A percentile compares a stretch with the other conserved stretches of the same genome.
Conservation (phyloP, 2,329 filamentous ascomycete species). For the Colletotrichum acutatum region DNA sequence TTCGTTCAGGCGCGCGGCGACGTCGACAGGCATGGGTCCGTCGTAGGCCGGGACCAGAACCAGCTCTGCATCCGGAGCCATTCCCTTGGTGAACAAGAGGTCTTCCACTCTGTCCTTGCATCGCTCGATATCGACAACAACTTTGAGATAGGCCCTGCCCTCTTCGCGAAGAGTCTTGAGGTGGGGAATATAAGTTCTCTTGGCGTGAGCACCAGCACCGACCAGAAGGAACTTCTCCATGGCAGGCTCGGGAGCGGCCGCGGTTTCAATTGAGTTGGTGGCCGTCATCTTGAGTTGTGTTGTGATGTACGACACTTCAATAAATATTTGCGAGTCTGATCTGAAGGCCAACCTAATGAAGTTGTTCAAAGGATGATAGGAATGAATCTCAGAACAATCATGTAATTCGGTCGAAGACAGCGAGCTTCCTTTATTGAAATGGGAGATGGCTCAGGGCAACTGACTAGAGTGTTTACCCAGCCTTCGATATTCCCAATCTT, state of each 20-base stretch:
- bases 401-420: background rate
- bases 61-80: slow-evolving; percentile 3
- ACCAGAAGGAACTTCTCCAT: background rate
- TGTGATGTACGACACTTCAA: background rate
- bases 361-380: background rate
- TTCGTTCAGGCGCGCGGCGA: background rate
- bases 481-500: background rate
- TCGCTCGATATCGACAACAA: background rate
- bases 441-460: background rate
- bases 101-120: background rate
- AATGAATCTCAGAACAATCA: background rate
- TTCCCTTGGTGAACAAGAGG: background rate
- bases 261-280: background rate
- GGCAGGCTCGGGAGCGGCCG: background rate
- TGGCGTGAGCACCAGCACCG: background rate
- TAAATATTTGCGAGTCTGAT: background rate
- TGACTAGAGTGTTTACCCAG: background rate
- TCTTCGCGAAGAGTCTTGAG: background rate
- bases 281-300: background rate
- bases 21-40: background rate
- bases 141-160: background rate
- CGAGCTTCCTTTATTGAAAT: background rate
- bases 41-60: slow-evolving; percentile 7
- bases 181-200: background rate
- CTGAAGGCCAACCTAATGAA: background rate